Percentiles rank a stretch among this genome's conserved stretches.
Evolutionary conservation across 768 basidiomycete genomes (phyloP).

Genomic region (Leccinum fibrillosum): DNA sequence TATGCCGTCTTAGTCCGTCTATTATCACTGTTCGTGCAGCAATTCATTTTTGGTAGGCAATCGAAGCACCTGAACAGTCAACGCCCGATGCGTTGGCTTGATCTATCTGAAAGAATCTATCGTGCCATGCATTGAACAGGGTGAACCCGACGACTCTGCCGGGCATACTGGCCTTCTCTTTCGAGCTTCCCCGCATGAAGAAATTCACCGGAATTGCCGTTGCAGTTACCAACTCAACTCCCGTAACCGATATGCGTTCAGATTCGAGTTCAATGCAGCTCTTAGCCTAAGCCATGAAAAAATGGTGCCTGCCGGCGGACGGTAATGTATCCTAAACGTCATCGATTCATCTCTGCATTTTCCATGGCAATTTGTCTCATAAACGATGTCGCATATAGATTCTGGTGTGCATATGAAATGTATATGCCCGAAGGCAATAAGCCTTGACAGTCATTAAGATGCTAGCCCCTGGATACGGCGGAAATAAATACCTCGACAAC

Average conservation of each 20-base stretch:
- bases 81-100: not conserved
- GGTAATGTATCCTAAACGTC: constrained; percentile 40
- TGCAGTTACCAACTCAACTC: constrained; percentile 41
- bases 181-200: not conserved
- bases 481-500: not conserved
- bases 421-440: not conserved
- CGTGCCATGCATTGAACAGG: constrained; percentile 1
- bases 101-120: constrained; percentile 15
- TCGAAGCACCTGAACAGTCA: not conserved
- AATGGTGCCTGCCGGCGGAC: constrained; percentile 37
- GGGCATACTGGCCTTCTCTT: not conserved
- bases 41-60: not conserved
- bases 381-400: not conserved
- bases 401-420: not conserved
- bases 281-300: constrained; percentile 29
- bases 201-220: constrained; percentile 37
- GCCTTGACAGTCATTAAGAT: not conserved
- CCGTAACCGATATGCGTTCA: constrained; percentile 42
- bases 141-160: not conserved
- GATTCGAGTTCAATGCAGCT: not conserved
- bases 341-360: not conserved
- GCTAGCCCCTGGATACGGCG: not conserved
- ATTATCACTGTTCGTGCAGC: not conserved
- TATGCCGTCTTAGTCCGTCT: not conserved
- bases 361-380: not conserved